These are phyloP conservation scores for Coprinopsis sp. DNA, from an alignment of 768 basidiomycete species.

Conservation along the genomic window DNA sequence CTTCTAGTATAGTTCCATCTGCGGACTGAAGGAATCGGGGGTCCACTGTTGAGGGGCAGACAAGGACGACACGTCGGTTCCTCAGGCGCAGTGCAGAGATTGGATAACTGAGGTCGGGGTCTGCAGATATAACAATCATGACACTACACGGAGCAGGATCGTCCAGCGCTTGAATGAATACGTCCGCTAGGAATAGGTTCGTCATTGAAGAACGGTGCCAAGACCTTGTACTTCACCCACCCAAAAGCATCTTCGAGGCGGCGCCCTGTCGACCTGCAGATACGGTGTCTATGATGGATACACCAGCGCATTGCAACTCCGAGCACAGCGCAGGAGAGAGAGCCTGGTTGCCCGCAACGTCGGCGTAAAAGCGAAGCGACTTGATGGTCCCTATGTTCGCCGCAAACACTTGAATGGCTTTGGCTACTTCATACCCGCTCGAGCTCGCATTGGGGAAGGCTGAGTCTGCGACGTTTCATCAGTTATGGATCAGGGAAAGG, in stretches of 20 bases:
- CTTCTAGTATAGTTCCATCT: too few relatives aligned
- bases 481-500: too few relatives aligned
- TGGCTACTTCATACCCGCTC: too few relatives aligned
- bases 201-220: not conserved
- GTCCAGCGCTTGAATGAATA: not conserved
- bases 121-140: not conserved
- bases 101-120: not conserved
- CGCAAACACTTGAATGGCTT: too few relatives aligned
- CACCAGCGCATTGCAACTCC: conserved; percentile 1
- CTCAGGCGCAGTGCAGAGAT: not conserved
- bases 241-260: not conserved
- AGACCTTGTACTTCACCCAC: not conserved
- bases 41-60: too few relatives aligned
- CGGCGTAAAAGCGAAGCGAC: not conserved
- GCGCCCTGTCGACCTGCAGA: not conserved
- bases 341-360: not conserved
- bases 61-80: too few relatives aligned
- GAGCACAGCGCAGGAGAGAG: not conserved
- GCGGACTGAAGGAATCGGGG: too few relatives aligned
- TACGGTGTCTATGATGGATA: not conserved
- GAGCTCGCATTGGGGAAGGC: too few relatives aligned
- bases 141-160: not conserved
- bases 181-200: not conserved
- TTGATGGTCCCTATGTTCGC: not conserved
- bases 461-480: too few relatives aligned